These are phyloP conservation scores for Termitomyces sp. DNA, from an alignment of 768 basidiomycete genomes.

Conservation along the genomic window DNA sequence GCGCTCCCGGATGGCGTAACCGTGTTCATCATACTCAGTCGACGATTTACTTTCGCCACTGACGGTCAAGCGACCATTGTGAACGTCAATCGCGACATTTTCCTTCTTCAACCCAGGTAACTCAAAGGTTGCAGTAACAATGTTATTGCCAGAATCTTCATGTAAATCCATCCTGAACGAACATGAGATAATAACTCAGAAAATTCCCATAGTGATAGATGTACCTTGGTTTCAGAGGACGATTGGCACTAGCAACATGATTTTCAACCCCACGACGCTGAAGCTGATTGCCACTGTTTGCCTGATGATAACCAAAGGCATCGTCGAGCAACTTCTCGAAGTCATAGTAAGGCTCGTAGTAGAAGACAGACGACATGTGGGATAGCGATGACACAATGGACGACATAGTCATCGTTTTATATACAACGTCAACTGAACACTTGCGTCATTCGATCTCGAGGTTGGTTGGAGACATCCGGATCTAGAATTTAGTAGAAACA, in stretches of 20 bases:
- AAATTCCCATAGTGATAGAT: neutral
- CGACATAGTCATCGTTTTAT: neutral
- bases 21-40: conserved; percentile 25
- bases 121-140: conserved; percentile 48
- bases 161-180: conserved; percentile 39
- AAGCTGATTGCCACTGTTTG: conserved; percentile 4
- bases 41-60: conserved; percentile 35
- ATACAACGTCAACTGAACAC: neutral
- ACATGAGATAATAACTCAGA: neutral
- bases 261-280: conserved; percentile 9
- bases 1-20: conserved; percentile 40
- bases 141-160: conserved; percentile 34
- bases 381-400: neutral
- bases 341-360: conserved; percentile 37
- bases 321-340: conserved; percentile 41
- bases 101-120: conserved; percentile 48
- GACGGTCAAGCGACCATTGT: conserved; percentile 40
- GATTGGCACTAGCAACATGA: conserved; percentile 4
- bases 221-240: conserved; percentile 18
- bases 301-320: conserved; percentile 19
- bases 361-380: conserved; percentile 21
- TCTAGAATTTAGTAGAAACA: neutral
- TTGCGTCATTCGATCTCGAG: conserved; percentile 4
- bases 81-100: conserved; percentile 39
- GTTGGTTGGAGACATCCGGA: neutral